These are phyloP conservation scores for Kandelia obovata DNA, from an alignment of 345 rosid genomes.

Conservation along the genomic window DNA sequence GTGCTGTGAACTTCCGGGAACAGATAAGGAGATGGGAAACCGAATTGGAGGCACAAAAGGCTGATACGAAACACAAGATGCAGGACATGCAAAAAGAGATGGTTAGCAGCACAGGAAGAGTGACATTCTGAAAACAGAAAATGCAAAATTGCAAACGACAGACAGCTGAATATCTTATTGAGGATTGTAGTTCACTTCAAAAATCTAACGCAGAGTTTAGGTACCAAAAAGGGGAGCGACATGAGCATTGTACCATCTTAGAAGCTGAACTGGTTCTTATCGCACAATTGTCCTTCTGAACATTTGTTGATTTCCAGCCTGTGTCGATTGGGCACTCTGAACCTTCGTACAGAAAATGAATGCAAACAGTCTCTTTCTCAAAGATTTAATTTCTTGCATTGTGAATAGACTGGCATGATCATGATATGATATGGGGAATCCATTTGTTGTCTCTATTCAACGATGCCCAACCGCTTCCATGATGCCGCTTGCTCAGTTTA, in stretches of 20 bases:
- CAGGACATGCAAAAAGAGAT: slow-evolving; percentile 40
- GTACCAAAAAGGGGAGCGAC: slow-evolving; percentile 43
- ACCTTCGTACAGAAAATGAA: too few species aligned
- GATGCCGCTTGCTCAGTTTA: slow-evolving; percentile 10
- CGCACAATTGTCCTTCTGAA: too few species aligned
- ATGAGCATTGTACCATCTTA: slow-evolving; percentile 43
- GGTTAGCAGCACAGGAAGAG: slow-evolving; percentile 57
- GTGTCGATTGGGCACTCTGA: too few species aligned
- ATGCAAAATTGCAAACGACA: slow-evolving; percentile 43
- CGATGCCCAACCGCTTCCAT: neutral
- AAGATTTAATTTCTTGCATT: too few species aligned
- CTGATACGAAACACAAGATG: slow-evolving; percentile 38
- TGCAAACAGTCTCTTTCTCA: too few species aligned
- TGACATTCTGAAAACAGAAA: slow-evolving; percentile 42
- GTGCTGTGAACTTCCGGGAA: slow-evolving; percentile 36
- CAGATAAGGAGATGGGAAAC: slow-evolving; percentile 39
- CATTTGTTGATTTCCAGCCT: too few species aligned
- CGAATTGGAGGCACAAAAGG: slow-evolving; percentile 45
- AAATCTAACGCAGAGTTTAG: slow-evolving; percentile 45
- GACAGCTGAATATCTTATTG: slow-evolving; percentile 52
- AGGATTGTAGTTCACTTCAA: slow-evolving; percentile 59
- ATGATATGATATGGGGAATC: too few species aligned
- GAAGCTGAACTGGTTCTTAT: slow-evolving; percentile 49
- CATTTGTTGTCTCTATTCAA: neutral
- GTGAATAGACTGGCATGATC: too few species aligned